Base-by-base conservation (phyloP, 2,329 filamentous ascomycete genomes). In the Lecanoromycetidae sp. region DNA sequence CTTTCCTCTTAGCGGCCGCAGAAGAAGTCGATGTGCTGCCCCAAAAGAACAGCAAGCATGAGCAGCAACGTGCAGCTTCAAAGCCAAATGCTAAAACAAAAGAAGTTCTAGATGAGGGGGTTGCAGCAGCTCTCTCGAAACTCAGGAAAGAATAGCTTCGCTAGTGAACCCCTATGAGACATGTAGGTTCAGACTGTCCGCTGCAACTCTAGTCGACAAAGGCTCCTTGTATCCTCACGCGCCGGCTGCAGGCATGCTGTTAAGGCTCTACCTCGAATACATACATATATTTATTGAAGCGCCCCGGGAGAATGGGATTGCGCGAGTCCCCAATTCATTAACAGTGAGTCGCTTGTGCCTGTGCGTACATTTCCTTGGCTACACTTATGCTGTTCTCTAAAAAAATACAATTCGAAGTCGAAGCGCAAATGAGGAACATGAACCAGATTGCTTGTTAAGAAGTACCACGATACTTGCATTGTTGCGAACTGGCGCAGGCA, bases 111-210 rank as follows among this genome's bases (percentile, higher is more conserved):
- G 73, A 68, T 54, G 74, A 77, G 40, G 76, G 76, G 8, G 70
- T 80, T 42, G 70, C 72, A 64, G 73, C 74, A 25, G 77, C 76
- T 4, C 58, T 80, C 42, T 72, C 69, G 39, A 79, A 71, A 54
- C 58, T 80, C 40, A 40, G 52, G 39, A 49, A 52, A 20, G 35
- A 48, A 20, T 52, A 40, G 49, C 12, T 27, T 15, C 2, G n/a
- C 13, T 17, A 19, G 3, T 19, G 19, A 10, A 13, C 27, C 5
- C 33, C 34, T 13, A 38, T 20, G 15, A 38, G 35, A 10, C n/a
- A n/a, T 3, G 23, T 10, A 44, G 12, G 8, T 44, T 35, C 34
- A 17, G 13, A 12, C 33, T n/a, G 15, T 9, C 6, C 5, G 22
- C 32, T 23, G 29, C 30, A 30, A 30, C 22, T 45, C 43, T 38